phyloP scores from a whole-genome alignment of 352 stramenopile genomes.

The Globisporangium cystogenes region DNA sequence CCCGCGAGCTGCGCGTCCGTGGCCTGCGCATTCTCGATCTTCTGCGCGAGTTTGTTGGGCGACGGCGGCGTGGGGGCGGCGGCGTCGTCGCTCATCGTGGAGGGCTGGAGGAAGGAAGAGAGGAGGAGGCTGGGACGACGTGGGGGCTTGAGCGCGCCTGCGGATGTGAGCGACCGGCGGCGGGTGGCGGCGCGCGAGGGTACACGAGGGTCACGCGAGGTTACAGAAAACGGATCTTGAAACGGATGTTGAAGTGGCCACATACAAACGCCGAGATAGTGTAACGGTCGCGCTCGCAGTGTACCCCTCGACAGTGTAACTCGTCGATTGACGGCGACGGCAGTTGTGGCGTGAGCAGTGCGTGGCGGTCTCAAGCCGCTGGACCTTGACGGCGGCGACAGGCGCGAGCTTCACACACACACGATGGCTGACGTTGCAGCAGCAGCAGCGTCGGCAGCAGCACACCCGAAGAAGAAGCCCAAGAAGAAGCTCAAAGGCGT shows the following conservation, averaged over 20 bases:
- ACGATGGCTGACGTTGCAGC: neutral
- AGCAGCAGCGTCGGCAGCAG: neutral
- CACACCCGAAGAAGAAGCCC: neutral
- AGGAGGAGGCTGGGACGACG: neutral
- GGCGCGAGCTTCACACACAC: too few relatives aligned
- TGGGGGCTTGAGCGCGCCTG: slow-evolving; percentile 4
- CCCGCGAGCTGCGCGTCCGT: slow-evolving; percentile 55
- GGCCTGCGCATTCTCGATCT: slow-evolving; percentile 74
- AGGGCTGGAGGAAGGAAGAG: too few relatives aligned
- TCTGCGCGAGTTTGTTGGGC: slow-evolving; percentile 76
- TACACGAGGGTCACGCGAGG: too few relatives aligned
- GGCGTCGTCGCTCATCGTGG: slow-evolving; percentile 24
- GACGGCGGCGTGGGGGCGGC: slow-evolving; percentile 20
- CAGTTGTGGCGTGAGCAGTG: too few relatives aligned
- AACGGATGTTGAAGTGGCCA: slow-evolving; percentile 15
- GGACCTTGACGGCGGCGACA: too few relatives aligned
- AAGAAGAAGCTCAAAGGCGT: slow-evolving; percentile 10
- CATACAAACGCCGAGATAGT: too few relatives aligned
- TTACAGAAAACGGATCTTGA: neutral
- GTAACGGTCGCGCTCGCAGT: too few relatives aligned
- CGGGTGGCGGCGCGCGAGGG: too few relatives aligned
- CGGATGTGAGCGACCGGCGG: slow-evolving; percentile 4
- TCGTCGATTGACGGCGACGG: too few relatives aligned
- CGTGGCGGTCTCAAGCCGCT: too few relatives aligned
- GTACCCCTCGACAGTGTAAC: too few relatives aligned